These are phyloP conservation scores for Dalbergia cochinchinensis DNA, from an alignment of 306 rosid species.

Conservation along the genomic window DNA sequence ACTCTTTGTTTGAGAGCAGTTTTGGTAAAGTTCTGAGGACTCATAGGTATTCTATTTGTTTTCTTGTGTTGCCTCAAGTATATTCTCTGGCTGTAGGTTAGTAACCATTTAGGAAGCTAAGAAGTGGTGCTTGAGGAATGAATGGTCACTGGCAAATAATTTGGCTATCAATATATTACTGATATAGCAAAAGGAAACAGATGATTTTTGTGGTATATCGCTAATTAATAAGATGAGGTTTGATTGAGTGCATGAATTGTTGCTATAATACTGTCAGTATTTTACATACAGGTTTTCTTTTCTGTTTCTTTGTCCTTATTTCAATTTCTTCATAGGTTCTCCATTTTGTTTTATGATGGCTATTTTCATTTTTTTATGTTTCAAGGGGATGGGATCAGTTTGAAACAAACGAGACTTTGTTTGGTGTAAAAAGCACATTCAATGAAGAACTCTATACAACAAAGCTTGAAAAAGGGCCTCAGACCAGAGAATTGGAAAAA, in stretches of 20 bases:
- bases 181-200: slow-evolving; percentile 25
- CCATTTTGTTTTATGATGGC: slow-evolving; percentile 31
- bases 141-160: slow-evolving; percentile 22
- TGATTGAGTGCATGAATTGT: slow-evolving; percentile 36
- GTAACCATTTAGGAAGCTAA: slow-evolving; percentile 16
- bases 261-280: slow-evolving; percentile 24
- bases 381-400: slow-evolving; percentile 94
- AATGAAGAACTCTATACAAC: slow-evolving; percentile 92
- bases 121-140: slow-evolving; percentile 20
- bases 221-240: slow-evolving; percentile 35
- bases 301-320: slow-evolving; percentile 7
- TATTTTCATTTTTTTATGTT: slow-evolving; percentile 16
- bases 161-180: slow-evolving; percentile 7
- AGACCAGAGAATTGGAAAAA: slow-evolving; percentile 72
- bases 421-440: slow-evolving; percentile 95
- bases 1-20: slow-evolving; percentile 14
- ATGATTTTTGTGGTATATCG: slow-evolving; percentile 28
- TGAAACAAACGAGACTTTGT: slow-evolving; percentile 80
- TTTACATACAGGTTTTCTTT: slow-evolving; percentile 11
- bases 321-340: slow-evolving; percentile 9
- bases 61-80: slow-evolving; percentile 18
- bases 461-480: slow-evolving; percentile 92
- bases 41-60: slow-evolving; percentile 26
- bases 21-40: slow-evolving; percentile 24
- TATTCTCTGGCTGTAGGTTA: slow-evolving; percentile 26